Base-by-base conservation (phyloP, 352 stramenopile genomes). In the Phytophthora cajani region DNA sequence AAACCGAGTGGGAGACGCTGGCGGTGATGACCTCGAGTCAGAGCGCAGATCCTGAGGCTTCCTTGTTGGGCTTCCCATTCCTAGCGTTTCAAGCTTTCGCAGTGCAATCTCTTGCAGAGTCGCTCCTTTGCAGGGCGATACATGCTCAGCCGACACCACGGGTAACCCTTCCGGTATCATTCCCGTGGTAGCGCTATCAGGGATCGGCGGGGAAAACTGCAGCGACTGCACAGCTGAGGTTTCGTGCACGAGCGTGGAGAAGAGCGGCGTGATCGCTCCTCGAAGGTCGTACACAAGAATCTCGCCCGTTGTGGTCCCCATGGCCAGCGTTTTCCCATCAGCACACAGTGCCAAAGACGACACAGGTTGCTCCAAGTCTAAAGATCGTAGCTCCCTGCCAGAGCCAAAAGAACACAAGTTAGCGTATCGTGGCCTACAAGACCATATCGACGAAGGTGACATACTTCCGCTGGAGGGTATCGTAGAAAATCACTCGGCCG, bases 401-500 rank as follows among this genome's bases (percentile, higher is more conserved):
- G 46, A 14, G 65, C 1, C 27, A 17, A 56, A 17, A 57, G 67
- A 23, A 14, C 12, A 40, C n/a, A 49, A 40, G 60, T 54, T 12
- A 64, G 32, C 42, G 61, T 46, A 12, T 2, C 17, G 40, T 32
- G 32, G 53, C 8, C 17, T 8, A 50, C 19, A 51, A 1, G 1
- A 60, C 17, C 44, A n/a, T 5, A 36, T 54, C 50, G 6, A 53
- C 9, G 0, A 2, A 17, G 27, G 27, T 50, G 21, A 55, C 78
- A 21, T 83, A 93, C 86, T 81, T 84, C 44, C 79, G 71, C 62
- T 91, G 82, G 2, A 78, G 66, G 0, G 79, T 89, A 65, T 93
- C 86, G 53, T 85, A 91, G 71, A 93, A 93, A n/a, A 90, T 74
- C 2, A 93, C 81, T 52, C 86, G 80, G 1, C 85, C 79, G 58